A percentile compares a stretch with the other conserved stretches of the same genome.
phyloP scores from a whole-genome alignment of 2,329 filamentous ascomycete species.

The Nakataea oryzae region DNA sequence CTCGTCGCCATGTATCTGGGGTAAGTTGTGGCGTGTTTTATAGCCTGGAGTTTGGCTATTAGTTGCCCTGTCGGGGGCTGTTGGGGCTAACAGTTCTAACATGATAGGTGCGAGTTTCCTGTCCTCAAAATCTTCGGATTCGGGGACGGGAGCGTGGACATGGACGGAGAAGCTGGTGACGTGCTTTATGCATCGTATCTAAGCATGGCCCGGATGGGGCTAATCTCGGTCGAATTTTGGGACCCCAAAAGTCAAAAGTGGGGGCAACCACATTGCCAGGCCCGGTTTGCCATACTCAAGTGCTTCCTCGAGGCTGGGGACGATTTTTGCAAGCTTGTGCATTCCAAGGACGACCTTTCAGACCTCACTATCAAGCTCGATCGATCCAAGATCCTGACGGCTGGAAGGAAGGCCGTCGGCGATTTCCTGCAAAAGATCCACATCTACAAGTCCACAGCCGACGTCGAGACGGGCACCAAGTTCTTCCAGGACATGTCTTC shows the following conservation, averaged over 20 bases:
- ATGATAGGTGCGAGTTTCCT: conserved; percentile 70
- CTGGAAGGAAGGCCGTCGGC: conserved; percentile 74
- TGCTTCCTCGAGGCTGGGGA: conserved; percentile 80
- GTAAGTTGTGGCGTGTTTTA: conserved; percentile 6
- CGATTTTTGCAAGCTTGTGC: conserved; percentile 75
- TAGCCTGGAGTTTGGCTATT: not conserved
- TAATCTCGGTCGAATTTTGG: conserved; percentile 87
- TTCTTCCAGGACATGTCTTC: conserved; percentile 78
- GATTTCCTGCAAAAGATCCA: conserved; percentile 85
- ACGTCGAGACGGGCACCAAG: conserved; percentile 64
- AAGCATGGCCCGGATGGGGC: conserved; percentile 86
- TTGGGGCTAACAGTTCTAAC: not conserved
- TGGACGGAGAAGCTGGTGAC: conserved; percentile 69
- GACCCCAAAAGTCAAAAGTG: conserved; percentile 84
- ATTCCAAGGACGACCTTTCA: conserved; percentile 61
- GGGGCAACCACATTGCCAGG: conserved; percentile 89
- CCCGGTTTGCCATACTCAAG: conserved; percentile 77
- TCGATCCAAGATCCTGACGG: conserved; percentile 73
- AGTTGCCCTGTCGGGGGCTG: not conserved
- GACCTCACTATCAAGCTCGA: conserved; percentile 78
- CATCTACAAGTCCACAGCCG: conserved; percentile 84
- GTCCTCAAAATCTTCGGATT: conserved; percentile 89
- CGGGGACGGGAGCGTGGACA: conserved; percentile 63
- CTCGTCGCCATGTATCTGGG: conserved; percentile 80
- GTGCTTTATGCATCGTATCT: conserved; percentile 84